These are phyloP conservation scores for Cyclotella cryptica DNA, from an alignment of 108 stramenopile species.

Conservation along the genomic window DNA sequence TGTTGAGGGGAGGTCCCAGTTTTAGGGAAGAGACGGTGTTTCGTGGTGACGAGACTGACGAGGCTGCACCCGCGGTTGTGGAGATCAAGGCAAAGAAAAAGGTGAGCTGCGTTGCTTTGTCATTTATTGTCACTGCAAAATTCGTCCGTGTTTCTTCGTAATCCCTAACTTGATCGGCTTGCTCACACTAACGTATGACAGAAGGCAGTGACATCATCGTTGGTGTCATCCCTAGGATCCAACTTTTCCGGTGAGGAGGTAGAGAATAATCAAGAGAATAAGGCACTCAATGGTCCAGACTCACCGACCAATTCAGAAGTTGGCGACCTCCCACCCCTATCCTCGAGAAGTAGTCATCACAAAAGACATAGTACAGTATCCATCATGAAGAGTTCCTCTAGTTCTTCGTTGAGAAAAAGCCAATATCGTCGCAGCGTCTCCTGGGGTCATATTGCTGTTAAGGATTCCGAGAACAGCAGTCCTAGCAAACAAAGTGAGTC, in stretches of 20 bases:
- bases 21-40: conserved; percentile 44
- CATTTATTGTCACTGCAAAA: not conserved
- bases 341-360: conserved; percentile 1
- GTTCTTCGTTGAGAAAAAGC: conserved; percentile 26
- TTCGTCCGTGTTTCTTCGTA: too few relatives aligned
- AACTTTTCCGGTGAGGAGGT: conserved; percentile 10
- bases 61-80: too few relatives aligned
- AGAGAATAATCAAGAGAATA: conserved; percentile 5
- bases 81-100: conserved; percentile 14
- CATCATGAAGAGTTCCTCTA: conserved; percentile 45
- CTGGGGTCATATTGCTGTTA: conserved; percentile 43
- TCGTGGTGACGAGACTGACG: conserved; percentile 7
- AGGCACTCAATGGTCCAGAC: conserved; percentile 4
- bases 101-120: not conserved
- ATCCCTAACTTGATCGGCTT: too few relatives aligned
- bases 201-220: not conserved
- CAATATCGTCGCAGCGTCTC: conserved; percentile 52
- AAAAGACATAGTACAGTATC: conserved; percentile 40
- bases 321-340: conserved; percentile 39
- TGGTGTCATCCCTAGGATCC: conserved; percentile 13
- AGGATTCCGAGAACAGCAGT: conserved; percentile 25
- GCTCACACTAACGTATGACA: too few relatives aligned
- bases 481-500: conserved; percentile 15
- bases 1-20: conserved; percentile 48
- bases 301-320: conserved; percentile 51